Conservation (phyloP, 495 filamentous ascomycete genomes). For the Trichoderma parareesei region DNA sequence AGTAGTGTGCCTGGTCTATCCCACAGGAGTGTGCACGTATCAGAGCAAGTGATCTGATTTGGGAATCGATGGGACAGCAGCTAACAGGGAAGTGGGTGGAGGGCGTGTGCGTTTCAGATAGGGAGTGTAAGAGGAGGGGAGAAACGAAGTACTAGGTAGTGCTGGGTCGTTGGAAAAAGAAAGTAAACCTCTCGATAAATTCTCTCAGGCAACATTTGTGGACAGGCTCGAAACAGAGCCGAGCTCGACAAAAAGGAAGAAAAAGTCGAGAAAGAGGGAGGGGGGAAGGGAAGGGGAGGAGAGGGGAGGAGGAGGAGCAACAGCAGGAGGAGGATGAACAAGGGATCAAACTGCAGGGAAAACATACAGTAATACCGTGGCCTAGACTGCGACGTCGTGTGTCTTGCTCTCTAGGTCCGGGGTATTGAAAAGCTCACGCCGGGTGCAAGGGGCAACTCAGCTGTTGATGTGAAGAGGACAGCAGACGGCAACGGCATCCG, state of each 20-base stretch:
- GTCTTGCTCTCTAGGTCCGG: background rate
- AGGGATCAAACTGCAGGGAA: too few species aligned
- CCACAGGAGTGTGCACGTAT: conserved; percentile 29
- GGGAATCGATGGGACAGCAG: conserved; percentile 6
- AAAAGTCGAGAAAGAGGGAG: background rate
- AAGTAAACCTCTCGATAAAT: background rate
- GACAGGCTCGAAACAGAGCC: background rate
- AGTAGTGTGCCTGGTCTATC: conserved; percentile 25
- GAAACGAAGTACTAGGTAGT: background rate
- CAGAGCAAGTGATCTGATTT: conserved; percentile 20
- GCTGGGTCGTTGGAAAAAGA: background rate
- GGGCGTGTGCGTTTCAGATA: conserved; percentile 5
- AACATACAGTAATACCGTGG: background rate
- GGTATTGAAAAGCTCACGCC: background rate
- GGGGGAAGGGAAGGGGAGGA: background rate
- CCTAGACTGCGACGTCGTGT: background rate
- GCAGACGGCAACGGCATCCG: background rate
- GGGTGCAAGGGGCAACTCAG: background rate
- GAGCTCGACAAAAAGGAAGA: background rate
- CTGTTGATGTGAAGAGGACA: background rate
- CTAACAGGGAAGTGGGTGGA: conserved; percentile 5
- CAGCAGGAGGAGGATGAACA: too few species aligned
- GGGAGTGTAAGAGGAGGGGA: background rate
- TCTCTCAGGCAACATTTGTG: background rate
- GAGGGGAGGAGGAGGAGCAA: background rate